Evolutionary conservation across 2,329 filamentous ascomycete genomes (phyloP).

Genomic region (Hymenoscyphus fraxineus): DNA sequence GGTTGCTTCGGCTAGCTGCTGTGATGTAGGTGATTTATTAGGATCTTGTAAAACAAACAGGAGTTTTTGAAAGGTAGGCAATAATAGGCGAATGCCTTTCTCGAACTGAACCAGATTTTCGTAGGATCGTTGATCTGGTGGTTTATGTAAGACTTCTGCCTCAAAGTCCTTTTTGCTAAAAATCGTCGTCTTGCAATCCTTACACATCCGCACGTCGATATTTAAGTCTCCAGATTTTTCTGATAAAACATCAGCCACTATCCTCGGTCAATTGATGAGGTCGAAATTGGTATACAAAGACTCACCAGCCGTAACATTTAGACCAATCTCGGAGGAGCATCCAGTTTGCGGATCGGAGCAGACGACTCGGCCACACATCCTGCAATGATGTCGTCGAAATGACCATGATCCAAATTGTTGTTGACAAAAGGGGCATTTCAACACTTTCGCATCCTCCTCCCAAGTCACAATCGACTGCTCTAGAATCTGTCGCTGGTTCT

Average conservation of each 20-base stretch:
- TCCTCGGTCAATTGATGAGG: conserved; percentile 28
- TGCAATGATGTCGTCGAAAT: conserved; percentile 89
- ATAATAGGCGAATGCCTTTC: conserved; percentile 62
- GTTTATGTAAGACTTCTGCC: conserved; percentile 51
- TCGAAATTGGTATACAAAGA: conserved; percentile 18
- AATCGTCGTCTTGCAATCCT: conserved; percentile 72
- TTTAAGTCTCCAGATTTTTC: conserved; percentile 56
- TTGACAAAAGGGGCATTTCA: conserved; percentile 87
- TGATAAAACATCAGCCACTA: conserved; percentile 38
- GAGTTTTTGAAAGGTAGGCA: conserved; percentile 67
- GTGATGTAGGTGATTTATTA: conserved; percentile 43
- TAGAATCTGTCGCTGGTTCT: conserved; percentile 71
- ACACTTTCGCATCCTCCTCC: conserved; percentile 83
- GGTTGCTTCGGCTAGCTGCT: conserved; percentile 63
- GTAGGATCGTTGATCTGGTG: conserved; percentile 62
- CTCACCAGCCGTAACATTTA: conserved; percentile 69
- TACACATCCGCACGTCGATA: conserved; percentile 86
- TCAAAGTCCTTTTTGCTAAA: conserved; percentile 67
- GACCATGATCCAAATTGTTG: conserved; percentile 94
- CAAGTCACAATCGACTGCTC: conserved; percentile 93
- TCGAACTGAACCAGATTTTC: conserved; percentile 68
- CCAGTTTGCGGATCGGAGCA: conserved; percentile 81
- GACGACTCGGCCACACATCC: conserved; percentile 88
- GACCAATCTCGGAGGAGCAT: conserved; percentile 79
- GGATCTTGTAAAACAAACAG: conserved; percentile 62